Percentiles rank a stretch among this genome's conserved stretches.
These are phyloP conservation scores for Geotrichum restrictum DNA, from an alignment of 1,139 yeast species.

Conservation along the genomic window DNA sequence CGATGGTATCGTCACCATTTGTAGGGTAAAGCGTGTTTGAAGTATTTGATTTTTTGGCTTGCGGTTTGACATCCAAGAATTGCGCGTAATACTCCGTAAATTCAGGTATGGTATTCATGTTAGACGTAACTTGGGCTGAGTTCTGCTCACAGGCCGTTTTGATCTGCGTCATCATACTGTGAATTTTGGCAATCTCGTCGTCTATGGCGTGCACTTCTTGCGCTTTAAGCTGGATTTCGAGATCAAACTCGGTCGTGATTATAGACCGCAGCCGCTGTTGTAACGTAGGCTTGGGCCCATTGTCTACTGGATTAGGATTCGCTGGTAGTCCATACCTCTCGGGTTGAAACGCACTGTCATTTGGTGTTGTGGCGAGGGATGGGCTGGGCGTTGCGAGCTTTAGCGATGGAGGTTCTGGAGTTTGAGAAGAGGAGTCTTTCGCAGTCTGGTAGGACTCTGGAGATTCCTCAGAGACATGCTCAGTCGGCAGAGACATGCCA, in stretches of 20 bases:
- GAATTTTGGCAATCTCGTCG: constrained; percentile 61
- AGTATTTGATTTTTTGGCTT: not conserved
- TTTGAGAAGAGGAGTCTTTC: too few species aligned
- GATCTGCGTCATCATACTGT: constrained; percentile 49
- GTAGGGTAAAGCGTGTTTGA: not conserved
- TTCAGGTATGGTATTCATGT: constrained; percentile 46
- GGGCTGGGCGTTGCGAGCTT: not conserved
- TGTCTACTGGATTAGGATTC: too few species aligned
- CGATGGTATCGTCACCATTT: not conserved
- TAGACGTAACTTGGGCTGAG: constrained; percentile 15
- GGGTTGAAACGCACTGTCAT: not conserved
- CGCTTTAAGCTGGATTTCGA: constrained; percentile 68
- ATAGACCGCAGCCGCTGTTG: constrained; percentile 23
- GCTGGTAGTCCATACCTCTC: too few species aligned
- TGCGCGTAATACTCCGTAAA: constrained; percentile 48
- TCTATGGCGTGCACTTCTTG: constrained; percentile 57
- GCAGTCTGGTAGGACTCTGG: too few species aligned
- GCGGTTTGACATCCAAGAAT: constrained; percentile 23
- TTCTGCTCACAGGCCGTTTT: constrained; percentile 28
- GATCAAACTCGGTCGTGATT: constrained; percentile 51
- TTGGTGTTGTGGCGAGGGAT: not conserved
- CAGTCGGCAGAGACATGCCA: too few species aligned
- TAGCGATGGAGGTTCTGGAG: too few species aligned
- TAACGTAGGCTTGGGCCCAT: not conserved
- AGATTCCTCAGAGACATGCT: too few species aligned